phyloP scores from a whole-genome alignment of 768 basidiomycete species.

The Candolleomyces efflorescens region DNA sequence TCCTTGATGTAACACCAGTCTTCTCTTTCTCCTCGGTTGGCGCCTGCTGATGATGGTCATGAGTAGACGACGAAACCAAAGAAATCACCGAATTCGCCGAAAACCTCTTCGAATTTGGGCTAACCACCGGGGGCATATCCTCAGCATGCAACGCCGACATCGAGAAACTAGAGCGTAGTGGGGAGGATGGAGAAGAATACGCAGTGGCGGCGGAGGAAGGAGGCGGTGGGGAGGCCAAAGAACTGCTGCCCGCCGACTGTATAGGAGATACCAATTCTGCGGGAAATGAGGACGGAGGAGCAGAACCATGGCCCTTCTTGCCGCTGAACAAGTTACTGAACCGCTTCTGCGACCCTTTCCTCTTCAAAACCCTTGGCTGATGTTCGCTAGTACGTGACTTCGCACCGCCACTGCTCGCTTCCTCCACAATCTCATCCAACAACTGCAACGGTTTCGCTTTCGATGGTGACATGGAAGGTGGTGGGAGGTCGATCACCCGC shows the following conservation, averaged over 20 bases:
- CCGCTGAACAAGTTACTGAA: slow-evolving; percentile 2
- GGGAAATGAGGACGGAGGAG: not conserved
- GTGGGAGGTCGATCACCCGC: not conserved
- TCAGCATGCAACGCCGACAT: not conserved
- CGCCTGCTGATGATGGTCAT: not conserved
- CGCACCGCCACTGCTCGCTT: not conserved
- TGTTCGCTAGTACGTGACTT: not conserved
- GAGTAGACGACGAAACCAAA: not conserved
- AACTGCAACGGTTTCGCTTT: no score
- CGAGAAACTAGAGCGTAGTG: not conserved
- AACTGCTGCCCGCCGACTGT: not conserved
- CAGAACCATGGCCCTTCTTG: not conserved
- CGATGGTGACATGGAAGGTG: not conserved
- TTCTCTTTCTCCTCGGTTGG: not conserved
- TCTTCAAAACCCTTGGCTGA: not conserved
- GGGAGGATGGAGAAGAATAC: not conserved
- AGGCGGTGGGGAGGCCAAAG: not conserved
- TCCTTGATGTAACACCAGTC: not conserved
- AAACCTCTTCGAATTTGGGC: not conserved
- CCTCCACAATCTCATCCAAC: no score
- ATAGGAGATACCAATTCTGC: not conserved
- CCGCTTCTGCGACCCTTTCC: not conserved
- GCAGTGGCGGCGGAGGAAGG: not conserved
- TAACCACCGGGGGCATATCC: not conserved
- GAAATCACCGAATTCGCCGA: not conserved